These are phyloP conservation scores for Withania somnifera DNA, from an alignment of 305 asterid species.

Conservation along the genomic window DNA sequence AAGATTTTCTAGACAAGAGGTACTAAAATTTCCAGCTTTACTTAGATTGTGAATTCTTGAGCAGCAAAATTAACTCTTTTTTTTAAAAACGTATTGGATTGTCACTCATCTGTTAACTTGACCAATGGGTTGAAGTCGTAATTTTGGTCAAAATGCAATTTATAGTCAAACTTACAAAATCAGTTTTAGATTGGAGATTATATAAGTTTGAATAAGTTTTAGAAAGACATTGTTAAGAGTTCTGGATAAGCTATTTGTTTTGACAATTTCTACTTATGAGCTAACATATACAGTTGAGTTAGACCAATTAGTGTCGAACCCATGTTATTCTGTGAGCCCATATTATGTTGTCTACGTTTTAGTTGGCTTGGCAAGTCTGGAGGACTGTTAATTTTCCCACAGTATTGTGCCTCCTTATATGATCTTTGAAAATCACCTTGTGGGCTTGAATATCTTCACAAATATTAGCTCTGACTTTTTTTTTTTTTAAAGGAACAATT, in stretches of 20 bases:
- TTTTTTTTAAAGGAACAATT: not conserved
- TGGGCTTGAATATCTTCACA: not conserved
- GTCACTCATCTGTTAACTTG: not conserved
- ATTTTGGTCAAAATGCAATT: not conserved
- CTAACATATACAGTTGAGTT: not conserved
- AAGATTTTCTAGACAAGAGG: constrained; percentile 29
- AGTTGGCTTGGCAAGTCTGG: not conserved
- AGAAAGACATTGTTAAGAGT: not conserved
- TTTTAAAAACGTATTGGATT: not conserved
- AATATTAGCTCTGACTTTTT: not conserved
- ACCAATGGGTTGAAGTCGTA: not conserved
- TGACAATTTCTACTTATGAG: not conserved
- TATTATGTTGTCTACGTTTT: not conserved
- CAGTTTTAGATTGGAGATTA: not conserved
- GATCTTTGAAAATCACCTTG: not conserved
- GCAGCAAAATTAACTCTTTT: not conserved
- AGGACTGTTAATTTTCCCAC: not conserved
- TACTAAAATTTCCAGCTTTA: not conserved
- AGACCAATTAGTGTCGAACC: not conserved
- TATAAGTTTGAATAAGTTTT: not conserved
- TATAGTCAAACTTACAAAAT: not conserved
- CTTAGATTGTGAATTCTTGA: not conserved
- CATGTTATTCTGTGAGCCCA: not conserved
- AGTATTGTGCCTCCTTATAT: not conserved
- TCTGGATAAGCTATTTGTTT: not conserved